phyloP scores from a whole-genome alignment of 2,329 filamentous ascomycete genomes.

The Ambrosiella cleistominuta region DNA sequence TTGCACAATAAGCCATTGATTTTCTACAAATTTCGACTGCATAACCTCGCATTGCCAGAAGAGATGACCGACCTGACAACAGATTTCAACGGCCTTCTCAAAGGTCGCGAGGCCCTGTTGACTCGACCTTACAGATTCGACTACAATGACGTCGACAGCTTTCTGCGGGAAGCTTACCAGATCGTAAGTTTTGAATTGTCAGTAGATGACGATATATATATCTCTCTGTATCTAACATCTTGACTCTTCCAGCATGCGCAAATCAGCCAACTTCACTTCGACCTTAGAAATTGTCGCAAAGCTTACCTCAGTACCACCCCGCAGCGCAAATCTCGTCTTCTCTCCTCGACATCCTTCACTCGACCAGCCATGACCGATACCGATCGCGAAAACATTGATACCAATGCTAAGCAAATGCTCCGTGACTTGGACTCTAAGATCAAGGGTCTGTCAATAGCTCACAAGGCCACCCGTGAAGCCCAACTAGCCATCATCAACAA shows the following conservation, averaged over 20 bases:
- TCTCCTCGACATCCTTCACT: slow-evolving; percentile 18
- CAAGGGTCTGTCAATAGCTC: slow-evolving; percentile 60
- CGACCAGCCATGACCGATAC: slow-evolving; percentile 47
- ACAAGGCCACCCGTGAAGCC: slow-evolving; percentile 64
- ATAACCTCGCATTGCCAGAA: not conserved
- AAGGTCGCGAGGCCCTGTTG: slow-evolving; percentile 35
- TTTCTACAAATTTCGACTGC: not conserved
- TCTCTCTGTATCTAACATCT: not conserved
- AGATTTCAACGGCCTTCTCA: slow-evolving; percentile 50
- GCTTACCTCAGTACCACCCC: slow-evolving; percentile 75
- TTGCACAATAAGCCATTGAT: not conserved
- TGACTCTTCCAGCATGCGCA: slow-evolving; percentile 54
- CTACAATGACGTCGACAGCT: slow-evolving; percentile 53
- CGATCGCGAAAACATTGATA: slow-evolving; percentile 74
- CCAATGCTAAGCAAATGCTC: slow-evolving; percentile 68
- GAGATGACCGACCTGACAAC: slow-evolving; percentile 46
- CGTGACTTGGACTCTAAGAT: slow-evolving; percentile 74
- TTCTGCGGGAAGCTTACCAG: slow-evolving; percentile 82
- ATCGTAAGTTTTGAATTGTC: slow-evolving; percentile 42
- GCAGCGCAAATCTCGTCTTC: slow-evolving; percentile 57
- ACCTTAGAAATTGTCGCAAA: slow-evolving; percentile 69
- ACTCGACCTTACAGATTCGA: slow-evolving; percentile 25
- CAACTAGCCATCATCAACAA: slow-evolving; percentile 52
- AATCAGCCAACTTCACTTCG: slow-evolving; percentile 60
- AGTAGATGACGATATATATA: not conserved